phyloP scores from a whole-genome alignment of 2,329 filamentous ascomycete species.

The Thielaviopsis musarum region DNA sequence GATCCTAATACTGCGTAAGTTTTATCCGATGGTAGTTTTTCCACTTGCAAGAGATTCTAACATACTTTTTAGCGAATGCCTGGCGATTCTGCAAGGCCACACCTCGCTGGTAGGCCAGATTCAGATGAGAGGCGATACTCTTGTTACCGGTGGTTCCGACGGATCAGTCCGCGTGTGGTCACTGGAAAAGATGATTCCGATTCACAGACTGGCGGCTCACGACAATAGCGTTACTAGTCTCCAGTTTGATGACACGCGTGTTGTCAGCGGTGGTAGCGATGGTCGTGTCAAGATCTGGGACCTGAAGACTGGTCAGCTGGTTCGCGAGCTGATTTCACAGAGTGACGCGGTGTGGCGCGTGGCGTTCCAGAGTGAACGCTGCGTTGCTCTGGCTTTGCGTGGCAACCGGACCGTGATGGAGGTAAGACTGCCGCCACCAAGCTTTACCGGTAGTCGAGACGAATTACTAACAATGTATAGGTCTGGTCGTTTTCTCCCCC shows the following conservation, averaged over 20 bases:
- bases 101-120: constrained; percentile 93
- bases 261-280: constrained; percentile 91
- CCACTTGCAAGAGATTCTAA: constrained; percentile 10
- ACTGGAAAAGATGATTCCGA: constrained; percentile 72
- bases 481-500: constrained; percentile 88
- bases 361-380: constrained; percentile 96
- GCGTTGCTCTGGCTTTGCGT: constrained; percentile 82
- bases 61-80: constrained; percentile 44
- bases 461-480: background rate
- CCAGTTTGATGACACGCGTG: constrained; percentile 89
- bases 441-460: background rate
- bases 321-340: constrained; percentile 78
- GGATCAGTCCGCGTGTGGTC: constrained; percentile 96
- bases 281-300: constrained; percentile 99
- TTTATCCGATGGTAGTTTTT: background rate
- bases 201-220: constrained; percentile 87
- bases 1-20: constrained; percentile 72
- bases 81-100: constrained; percentile 88
- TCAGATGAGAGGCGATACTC: constrained; percentile 84
- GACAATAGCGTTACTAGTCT: constrained; percentile 97
- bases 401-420: constrained; percentile 89
- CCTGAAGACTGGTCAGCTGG: constrained; percentile 73
- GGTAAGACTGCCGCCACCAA: constrained; percentile 16
- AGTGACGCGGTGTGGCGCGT: constrained; percentile 96
- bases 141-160: constrained; percentile 92